Conservation (phyloP, 768 basidiomycete genomes). For the Suillus placidus region DNA sequence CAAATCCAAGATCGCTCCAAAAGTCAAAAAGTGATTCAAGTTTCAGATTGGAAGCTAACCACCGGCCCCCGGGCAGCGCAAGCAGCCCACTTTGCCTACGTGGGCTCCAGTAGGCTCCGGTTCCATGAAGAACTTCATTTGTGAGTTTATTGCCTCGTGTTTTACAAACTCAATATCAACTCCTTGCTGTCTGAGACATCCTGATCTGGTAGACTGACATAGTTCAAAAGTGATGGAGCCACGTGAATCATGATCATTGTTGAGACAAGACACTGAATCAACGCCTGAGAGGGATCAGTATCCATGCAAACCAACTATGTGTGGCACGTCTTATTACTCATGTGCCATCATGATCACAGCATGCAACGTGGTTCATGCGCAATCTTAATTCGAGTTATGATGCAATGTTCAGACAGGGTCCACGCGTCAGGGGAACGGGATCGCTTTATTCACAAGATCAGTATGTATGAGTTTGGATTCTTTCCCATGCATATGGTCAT, state of each 20-base stretch:
- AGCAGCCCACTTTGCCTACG: neutral
- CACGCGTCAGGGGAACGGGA: neutral
- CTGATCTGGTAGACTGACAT: neutral
- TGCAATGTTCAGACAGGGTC: neutral
- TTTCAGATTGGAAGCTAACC: neutral
- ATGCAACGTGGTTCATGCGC: neutral
- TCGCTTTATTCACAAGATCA: neutral
- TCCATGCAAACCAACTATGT: neutral
- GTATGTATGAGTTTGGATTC: neutral
- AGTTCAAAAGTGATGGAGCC: neutral
- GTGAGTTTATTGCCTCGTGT: neutral
- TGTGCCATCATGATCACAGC: neutral
- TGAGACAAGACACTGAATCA: neutral
- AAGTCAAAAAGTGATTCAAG: conserved; percentile 1
- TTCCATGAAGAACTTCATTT: neutral
- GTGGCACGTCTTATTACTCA: neutral
- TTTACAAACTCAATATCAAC: neutral
- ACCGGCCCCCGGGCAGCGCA: neutral
- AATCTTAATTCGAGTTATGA: neutral
- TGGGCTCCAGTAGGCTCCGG: neutral
- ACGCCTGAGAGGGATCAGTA: neutral
- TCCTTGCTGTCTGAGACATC: neutral
- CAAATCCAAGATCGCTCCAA: neutral
- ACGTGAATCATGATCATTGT: neutral
- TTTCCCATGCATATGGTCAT: neutral